Conservation (phyloP, 2,329 filamentous ascomycete genomes). For the Penicillium paneum region DNA sequence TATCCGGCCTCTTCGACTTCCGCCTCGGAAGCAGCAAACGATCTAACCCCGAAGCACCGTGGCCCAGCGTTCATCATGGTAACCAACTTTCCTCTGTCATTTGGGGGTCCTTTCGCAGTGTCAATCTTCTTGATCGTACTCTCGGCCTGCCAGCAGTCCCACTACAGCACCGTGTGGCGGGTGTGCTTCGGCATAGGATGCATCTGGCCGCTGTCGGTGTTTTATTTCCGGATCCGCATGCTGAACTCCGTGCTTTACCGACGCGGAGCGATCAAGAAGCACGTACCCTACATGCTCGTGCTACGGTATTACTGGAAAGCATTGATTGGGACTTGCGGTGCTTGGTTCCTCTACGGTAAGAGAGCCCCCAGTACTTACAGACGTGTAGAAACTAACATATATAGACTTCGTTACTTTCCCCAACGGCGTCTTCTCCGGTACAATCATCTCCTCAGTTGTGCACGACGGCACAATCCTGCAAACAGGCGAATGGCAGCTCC, state of each 20-base stretch:
- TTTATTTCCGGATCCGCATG: slow-evolving; percentile 56
- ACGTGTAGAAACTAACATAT: not conserved
- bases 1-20: slow-evolving; percentile 50
- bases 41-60: slow-evolving; percentile 40
- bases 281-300: slow-evolving; percentile 51
- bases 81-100: slow-evolving; percentile 44
- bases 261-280: slow-evolving; percentile 52
- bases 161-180: slow-evolving; percentile 47
- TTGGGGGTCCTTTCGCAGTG: slow-evolving; percentile 44
- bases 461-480: slow-evolving; percentile 39
- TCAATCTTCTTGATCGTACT: slow-evolving; percentile 49
- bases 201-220: slow-evolving; percentile 52
- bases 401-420: slow-evolving; percentile 46
- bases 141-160: slow-evolving; percentile 34
- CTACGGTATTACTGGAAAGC: slow-evolving; percentile 55
- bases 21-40: slow-evolving; percentile 50
- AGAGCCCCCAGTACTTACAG: too few species aligned
- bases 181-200: slow-evolving; percentile 51
- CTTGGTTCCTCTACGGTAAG: slow-evolving; percentile 53
- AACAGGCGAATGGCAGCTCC: slow-evolving; percentile 51
- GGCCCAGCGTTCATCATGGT: slow-evolving; percentile 49
- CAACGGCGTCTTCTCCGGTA: slow-evolving; percentile 48
- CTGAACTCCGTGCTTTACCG: slow-evolving; percentile 52
- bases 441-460: slow-evolving; percentile 44
- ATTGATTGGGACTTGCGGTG: slow-evolving; percentile 53